Conservation (phyloP, 2,329 filamentous ascomycete species). For the Penicillium oxalicum region DNA sequence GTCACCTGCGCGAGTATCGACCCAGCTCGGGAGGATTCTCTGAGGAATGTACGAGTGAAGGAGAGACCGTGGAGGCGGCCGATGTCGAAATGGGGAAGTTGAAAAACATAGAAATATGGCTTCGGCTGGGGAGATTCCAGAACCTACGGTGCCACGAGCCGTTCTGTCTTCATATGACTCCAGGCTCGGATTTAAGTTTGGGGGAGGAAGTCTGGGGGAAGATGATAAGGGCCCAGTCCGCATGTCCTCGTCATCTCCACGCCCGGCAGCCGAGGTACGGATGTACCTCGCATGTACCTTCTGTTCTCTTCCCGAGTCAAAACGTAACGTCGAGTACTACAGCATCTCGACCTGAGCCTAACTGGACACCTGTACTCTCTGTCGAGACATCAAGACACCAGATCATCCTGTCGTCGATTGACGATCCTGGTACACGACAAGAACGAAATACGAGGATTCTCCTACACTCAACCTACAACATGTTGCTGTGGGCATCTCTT, state of each 20-base stretch:
- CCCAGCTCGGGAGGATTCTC: neutral
- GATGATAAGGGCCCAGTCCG: slow-evolving; percentile 20
- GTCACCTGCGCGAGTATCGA: neutral
- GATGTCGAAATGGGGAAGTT: slow-evolving; percentile 1
- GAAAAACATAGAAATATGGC: slow-evolving; percentile 1
- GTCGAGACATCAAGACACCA: no score
- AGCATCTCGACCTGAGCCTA: no score
- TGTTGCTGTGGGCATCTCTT: no score
- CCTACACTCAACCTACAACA: no score
- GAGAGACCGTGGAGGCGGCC: no score
- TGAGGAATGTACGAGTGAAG: no score
- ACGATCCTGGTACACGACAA: no score
- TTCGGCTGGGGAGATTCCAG: slow-evolving; percentile 22
- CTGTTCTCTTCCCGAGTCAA: slow-evolving; percentile 1
- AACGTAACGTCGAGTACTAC: no score
- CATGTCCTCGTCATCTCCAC: slow-evolving; percentile 26
- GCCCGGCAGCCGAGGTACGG: slow-evolving; percentile 32
- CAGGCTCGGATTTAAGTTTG: slow-evolving; percentile 1
- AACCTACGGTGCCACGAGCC: slow-evolving; percentile 13
- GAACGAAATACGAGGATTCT: no score
- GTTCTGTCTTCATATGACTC: no score
- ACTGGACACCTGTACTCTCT: no score
- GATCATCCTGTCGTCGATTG: no score
- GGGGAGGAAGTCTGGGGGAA: slow-evolving; percentile 24
- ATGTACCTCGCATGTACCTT: neutral